phyloP scores from a whole-genome alignment of 1,284 basidiomycete species.

The Sanghuangporus sanghuang region DNA sequence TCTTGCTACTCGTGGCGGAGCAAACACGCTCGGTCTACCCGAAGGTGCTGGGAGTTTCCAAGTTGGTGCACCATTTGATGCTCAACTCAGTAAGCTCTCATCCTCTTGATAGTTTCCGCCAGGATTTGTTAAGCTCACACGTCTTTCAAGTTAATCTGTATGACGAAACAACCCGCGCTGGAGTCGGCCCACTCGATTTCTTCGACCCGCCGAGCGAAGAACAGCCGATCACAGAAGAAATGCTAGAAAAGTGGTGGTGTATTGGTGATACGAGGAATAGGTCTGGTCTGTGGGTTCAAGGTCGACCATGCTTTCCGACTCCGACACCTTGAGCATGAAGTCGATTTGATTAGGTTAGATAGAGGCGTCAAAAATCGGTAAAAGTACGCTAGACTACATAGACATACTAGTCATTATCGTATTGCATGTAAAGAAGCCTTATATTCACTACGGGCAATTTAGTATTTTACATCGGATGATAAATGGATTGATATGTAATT shows the following conservation, averaged over 20 bases:
- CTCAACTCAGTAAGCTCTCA: slow-evolving; percentile 56
- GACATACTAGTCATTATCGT: too few relatives aligned
- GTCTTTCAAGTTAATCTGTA: slow-evolving; percentile 44
- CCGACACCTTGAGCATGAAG: background rate
- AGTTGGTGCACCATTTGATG: slow-evolving; percentile 75
- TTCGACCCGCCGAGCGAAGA: slow-evolving; percentile 41
- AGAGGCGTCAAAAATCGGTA: background rate
- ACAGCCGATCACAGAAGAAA: slow-evolving; percentile 39
- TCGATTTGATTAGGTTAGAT: background rate
- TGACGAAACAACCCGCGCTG: slow-evolving; percentile 32
- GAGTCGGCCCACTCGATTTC: slow-evolving; percentile 64
- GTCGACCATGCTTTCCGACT: slow-evolving; percentile 26
- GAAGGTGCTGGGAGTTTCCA: slow-evolving; percentile 48
- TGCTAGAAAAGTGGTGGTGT: slow-evolving; percentile 87
- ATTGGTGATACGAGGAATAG: slow-evolving; percentile 68
- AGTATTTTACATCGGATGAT: too few relatives aligned
- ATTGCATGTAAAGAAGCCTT: background rate
- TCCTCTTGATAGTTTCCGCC: background rate
- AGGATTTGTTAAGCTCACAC: background rate
- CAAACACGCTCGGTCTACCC: slow-evolving; percentile 54
- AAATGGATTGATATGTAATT: too few relatives aligned
- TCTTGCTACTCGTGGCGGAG: slow-evolving; percentile 75
- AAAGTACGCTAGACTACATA: too few relatives aligned
- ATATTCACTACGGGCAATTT: too few relatives aligned
- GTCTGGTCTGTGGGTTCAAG: slow-evolving; percentile 69